Conservation (phyloP, 257 asterid genomes). For the Ophiorrhiza pumila region DNA sequence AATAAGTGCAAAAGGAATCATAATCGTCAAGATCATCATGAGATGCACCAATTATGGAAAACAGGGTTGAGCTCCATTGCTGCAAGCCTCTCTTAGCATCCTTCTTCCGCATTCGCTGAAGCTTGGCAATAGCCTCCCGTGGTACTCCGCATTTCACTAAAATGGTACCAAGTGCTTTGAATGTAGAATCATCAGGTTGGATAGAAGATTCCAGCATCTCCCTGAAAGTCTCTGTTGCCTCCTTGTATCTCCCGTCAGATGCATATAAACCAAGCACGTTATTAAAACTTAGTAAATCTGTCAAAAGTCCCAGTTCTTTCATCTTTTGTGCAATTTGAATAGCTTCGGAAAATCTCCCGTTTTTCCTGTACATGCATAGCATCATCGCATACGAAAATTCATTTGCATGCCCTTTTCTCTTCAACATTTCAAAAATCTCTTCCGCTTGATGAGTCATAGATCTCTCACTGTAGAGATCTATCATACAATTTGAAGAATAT, state of each 20-base stretch:
- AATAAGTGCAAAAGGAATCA: constrained; percentile 10
- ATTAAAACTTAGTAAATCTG: constrained; percentile 72
- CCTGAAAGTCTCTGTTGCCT: constrained; percentile 61
- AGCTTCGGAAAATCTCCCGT: constrained; percentile 67
- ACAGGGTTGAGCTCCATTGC: constrained; percentile 59
- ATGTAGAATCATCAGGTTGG: constrained; percentile 72
- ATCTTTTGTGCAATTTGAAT: constrained; percentile 55
- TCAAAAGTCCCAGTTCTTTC: constrained; percentile 77
- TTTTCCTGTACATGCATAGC: constrained; percentile 89
- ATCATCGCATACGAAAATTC: constrained; percentile 96
- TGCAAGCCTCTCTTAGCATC: constrained; percentile 48
- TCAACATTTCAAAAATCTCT: constrained; percentile 55
- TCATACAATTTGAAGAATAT: constrained; percentile 88
- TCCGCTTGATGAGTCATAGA: constrained; percentile 80
- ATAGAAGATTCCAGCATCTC: constrained; percentile 60
- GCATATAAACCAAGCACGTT: constrained; percentile 71
- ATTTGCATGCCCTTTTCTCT: constrained; percentile 53
- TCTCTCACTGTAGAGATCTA: constrained; percentile 76
- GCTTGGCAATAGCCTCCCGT: constrained; percentile 49
- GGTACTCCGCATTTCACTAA: constrained; percentile 82
- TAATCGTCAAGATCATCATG: constrained; percentile 20
- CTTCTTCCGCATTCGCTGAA: constrained; percentile 47
- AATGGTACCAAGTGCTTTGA: constrained; percentile 59
- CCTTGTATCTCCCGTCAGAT: constrained; percentile 74
- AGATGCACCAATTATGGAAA: constrained; percentile 43